Percentiles rank a stretch among this genome's conserved stretches.
These are phyloP conservation scores for Porcisia deanei DNA, from an alignment of 208 protist genomes.

Conservation along the genomic window DNA sequence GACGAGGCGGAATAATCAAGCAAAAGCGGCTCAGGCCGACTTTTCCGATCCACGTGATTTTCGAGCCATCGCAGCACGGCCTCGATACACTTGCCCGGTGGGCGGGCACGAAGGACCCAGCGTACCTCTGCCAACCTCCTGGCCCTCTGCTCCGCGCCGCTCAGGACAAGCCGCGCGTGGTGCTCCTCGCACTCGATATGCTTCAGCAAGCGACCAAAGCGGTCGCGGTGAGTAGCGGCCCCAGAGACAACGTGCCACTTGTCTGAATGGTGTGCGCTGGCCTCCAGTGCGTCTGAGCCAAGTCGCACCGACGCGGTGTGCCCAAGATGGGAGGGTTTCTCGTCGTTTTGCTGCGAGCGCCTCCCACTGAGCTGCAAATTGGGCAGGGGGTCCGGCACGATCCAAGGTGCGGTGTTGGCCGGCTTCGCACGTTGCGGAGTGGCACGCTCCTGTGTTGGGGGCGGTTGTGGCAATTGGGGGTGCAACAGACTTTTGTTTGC, in stretches of 20 bases:
- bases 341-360: background rate
- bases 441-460: background rate
- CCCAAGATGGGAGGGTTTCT: background rate
- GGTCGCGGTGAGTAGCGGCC: background rate
- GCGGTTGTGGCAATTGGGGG: background rate
- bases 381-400: background rate
- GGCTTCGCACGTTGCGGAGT: background rate
- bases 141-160: constrained; percentile 6
- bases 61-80: background rate
- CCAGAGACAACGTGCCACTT: background rate
- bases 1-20: background rate
- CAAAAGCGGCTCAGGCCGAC: background rate
- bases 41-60: background rate
- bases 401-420: background rate
- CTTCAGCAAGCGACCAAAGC: background rate
- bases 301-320: background rate
- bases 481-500: constrained; percentile 10
- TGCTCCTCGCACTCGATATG: constrained; percentile 8
- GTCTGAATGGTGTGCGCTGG: background rate
- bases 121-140: constrained; percentile 17
- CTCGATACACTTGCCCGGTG: constrained; percentile 4
- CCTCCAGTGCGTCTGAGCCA: background rate
- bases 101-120: constrained; percentile 12
- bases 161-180: background rate
- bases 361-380: background rate